Percentiles rank a stretch among this genome's conserved stretches.
Evolutionary conservation across 2,329 filamentous ascomycete genomes (phyloP).

Genomic region (Trichocomaceae sp.): DNA sequence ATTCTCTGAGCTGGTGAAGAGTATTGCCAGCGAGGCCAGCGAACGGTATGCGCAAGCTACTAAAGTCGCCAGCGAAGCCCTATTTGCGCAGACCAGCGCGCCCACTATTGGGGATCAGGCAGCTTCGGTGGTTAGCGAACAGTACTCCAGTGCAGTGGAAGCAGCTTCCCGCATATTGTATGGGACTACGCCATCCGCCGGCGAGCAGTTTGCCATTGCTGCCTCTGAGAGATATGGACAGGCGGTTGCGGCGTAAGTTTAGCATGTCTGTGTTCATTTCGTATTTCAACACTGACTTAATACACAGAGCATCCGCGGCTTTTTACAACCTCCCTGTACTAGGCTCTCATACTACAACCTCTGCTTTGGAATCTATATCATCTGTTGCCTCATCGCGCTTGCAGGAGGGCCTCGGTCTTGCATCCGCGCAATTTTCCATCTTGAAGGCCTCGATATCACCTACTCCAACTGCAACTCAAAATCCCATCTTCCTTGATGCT

Average conservation of each 20-base stretch:
- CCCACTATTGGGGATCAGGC: constrained; percentile 45
- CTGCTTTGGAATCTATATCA: constrained; percentile 51
- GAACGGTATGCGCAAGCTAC: constrained; percentile 50
- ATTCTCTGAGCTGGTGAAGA: constrained; percentile 48
- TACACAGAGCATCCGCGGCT: constrained; percentile 46
- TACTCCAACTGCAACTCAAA: constrained; percentile 54
- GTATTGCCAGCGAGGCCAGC: constrained; percentile 46
- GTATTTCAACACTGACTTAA: constrained; percentile 11
- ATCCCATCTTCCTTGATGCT: constrained; percentile 53
- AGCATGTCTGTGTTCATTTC: constrained; percentile 8
- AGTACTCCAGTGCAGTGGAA: constrained; percentile 51
- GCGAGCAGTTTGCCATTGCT: constrained; percentile 44
- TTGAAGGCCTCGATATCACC: constrained; percentile 58
- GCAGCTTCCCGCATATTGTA: constrained; percentile 54
- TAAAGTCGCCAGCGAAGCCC: constrained; percentile 50
- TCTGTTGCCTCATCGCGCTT: constrained; percentile 65
- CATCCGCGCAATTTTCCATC: constrained; percentile 63
- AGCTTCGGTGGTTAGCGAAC: constrained; percentile 49
- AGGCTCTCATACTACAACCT: constrained; percentile 41
- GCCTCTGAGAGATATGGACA: constrained; percentile 50
- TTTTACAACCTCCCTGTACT: constrained; percentile 53
- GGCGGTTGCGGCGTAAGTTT: constrained; percentile 51
- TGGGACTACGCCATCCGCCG: constrained; percentile 40
- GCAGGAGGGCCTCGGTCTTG: constrained; percentile 62
- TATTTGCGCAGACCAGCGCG: constrained; percentile 41